Evolutionary conservation across 2,329 filamentous ascomycete genomes (phyloP), one percentile per base, ranked within the genome.

Genomic region (Colletotrichum incanum): DNA sequence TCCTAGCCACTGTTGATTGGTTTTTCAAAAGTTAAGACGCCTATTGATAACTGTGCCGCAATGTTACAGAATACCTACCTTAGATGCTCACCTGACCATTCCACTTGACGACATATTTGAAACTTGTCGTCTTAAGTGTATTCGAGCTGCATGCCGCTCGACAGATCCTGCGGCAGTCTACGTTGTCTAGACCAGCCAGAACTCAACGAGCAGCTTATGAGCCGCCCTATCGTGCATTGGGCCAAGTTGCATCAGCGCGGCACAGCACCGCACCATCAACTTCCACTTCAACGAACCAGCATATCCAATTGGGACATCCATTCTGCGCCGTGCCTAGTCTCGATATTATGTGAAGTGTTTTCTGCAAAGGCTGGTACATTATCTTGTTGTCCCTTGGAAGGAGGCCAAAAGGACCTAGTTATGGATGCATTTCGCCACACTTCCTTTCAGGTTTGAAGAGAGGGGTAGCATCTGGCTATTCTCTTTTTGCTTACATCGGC

Each of bases 401-500:
- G 37, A 55, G 39, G 23, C 16, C 47, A 8, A 34, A 5, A 61
- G 16, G 39, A n/a, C 62, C 47, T 50, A 37, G 8, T 56, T 50
- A 23, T 45, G 31, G 64, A 50, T 67, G 68, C 31, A 63, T 49
- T 67, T 67, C 34, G 56, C 43, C 68, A 58, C 41, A 37, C 20
- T 55, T 43, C 20, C 20, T 50, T n/a, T 50, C 16, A 20, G 20
- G 16, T 5, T 23, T n/a, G 47, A 47, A 43, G 26, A 52, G 43
- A 58, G 37, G 52, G 31, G 52, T 20, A 41, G 34, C 6, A 34
- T 18, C 4, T 20, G 20, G 20, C 6, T 11, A 50, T 23, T 65
- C 8, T 14, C 18, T 2, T 55, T 34, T 64, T 11, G 18, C 23
- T 58, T 18, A n/a, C 7, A 34, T 69, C 50, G 61, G 43, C 28